Conservation (phyloP, 345 rosid genomes). For the Moringa oleifera region DNA sequence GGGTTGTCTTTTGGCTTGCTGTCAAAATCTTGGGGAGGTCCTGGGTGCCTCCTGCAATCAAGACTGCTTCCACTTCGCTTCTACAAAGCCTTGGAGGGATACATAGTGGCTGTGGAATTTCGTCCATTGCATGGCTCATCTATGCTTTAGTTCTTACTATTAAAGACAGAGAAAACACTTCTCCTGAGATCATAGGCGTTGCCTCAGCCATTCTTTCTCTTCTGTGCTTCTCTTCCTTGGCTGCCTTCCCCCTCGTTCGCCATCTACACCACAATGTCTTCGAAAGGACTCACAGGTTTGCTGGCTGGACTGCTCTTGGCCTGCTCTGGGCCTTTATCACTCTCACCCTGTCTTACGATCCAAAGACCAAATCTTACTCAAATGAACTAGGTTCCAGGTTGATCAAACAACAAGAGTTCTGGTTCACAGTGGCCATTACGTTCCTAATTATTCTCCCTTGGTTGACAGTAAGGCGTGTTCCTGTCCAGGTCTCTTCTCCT, state of each 20-base stretch:
- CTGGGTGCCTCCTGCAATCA: conserved; percentile 48
- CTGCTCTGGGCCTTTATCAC: conserved; percentile 67
- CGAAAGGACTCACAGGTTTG: conserved; percentile 64
- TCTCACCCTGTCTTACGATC: conserved; percentile 57
- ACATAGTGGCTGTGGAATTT: conserved; percentile 74
- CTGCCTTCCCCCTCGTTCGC: conserved; percentile 76
- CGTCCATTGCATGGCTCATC: conserved; percentile 67
- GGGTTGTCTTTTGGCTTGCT: conserved; percentile 54
- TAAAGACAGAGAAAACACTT: conserved; percentile 41
- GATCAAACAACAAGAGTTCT: conserved; percentile 57
- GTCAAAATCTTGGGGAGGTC: conserved; percentile 50
- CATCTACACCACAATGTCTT: conserved; percentile 82
- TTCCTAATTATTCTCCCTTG: conserved; percentile 58
- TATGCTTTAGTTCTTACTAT: conserved; percentile 59
- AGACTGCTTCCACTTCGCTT: conserved; percentile 60
- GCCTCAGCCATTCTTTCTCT: conserved; percentile 53
- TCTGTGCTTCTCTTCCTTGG: conserved; percentile 47
- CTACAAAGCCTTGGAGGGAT: conserved; percentile 77
- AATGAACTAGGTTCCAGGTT: conserved; percentile 36
- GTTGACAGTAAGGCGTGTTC: conserved; percentile 66
- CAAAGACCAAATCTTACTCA: conserved; percentile 44
- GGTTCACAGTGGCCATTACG: conserved; percentile 65
- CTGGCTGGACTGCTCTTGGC: conserved; percentile 66
- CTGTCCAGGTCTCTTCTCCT: conserved; percentile 43
- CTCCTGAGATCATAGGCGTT: conserved; percentile 51